Conservation (phyloP, 169 alveolate species). For the Plasmodium gallinaceum region DNA sequence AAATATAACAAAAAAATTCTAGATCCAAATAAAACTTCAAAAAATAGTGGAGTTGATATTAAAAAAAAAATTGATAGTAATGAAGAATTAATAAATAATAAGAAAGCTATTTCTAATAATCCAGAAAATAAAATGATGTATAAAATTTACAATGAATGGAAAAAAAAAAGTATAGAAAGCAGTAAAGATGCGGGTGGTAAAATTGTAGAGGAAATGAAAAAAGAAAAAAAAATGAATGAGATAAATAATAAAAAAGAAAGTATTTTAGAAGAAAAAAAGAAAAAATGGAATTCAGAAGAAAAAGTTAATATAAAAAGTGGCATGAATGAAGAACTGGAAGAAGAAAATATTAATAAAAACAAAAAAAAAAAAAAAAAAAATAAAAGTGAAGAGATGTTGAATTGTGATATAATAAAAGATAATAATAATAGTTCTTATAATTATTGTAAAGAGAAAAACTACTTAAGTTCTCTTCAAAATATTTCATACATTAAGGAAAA, state of each 20-base stretch:
- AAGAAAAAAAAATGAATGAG: conserved; percentile 8
- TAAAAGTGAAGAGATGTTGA: conserved; percentile 25
- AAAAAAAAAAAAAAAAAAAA: conserved; percentile 33
- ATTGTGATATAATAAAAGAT: not conserved
- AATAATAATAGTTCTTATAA: not conserved
- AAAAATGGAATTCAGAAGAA: conserved; percentile 40
- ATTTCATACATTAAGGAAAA: not conserved
- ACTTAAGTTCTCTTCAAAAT: conserved; percentile 22
- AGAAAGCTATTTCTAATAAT: not conserved
- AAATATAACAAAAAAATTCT: conserved; percentile 1
- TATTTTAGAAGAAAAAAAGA: conserved; percentile 11
- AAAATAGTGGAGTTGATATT: not conserved
- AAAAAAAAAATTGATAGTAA: conserved; percentile 7
- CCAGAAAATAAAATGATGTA: not conserved
- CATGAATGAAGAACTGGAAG: not conserved
- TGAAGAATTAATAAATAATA: conserved; percentile 2
- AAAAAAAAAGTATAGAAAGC: conserved; percentile 14
- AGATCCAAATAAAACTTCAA: not conserved
- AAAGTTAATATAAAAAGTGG: not conserved
- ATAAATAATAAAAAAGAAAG: conserved; percentile 27
- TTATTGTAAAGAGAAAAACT: conserved; percentile 23
- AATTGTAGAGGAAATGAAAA: conserved; percentile 11
- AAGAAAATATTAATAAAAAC: conserved; percentile 12
- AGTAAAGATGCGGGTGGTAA: not conserved
- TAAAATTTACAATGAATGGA: conserved; percentile 26